Evolutionary conservation across 164 flowering plant genomes (phyloP), one percentile per base, ranked within the genome.

Genomic region (Stephania yunnanensis): DNA sequence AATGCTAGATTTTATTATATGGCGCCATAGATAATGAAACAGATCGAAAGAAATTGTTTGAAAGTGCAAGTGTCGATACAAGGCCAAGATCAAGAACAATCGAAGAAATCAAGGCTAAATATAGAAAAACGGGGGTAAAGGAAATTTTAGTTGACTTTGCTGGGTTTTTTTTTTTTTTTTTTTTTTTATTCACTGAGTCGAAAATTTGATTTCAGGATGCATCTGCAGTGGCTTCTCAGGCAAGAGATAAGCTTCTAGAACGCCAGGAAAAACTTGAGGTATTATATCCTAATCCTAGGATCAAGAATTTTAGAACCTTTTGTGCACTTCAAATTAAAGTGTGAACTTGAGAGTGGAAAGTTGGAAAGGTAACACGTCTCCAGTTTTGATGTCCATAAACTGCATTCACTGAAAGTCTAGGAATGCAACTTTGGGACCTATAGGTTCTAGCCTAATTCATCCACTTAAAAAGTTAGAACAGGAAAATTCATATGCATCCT

Each of bases 261-360:
- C 91, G 98, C 77, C 90, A 87, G 83, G 95, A 91, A 77, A 94
- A 90, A 75, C 88, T 94, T 69, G 95, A 94, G 96, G 97, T 94
- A 83, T 31, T 66, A 17, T 71, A 42, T 70, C 13, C 31, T 25
- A 25, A 30, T 42, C 25, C 25, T 25, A 25, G 19, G 25, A 46
- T 7, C 36, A 45, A 64, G 10, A 15, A 48, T 42, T 17, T 15
- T 10, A 22, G 48, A 22, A 10, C 50, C 44, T 74, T 9, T 73
- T 44, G 10, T 44, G n/a, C 7, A 20, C 5, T 5, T 15, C 20
- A 58, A 58, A 58, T 48, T 58, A 58, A 17, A 20, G 2, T 12
- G 20, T 7, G 4, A 25, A 13, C 10, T 66, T 25, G 69, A 64
- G 31, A 30, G 36, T 25, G 31, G 7, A 8, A 31, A 58, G 65